These are phyloP conservation scores for Yamadazyma friedrichii DNA, from an alignment of 1,139 yeast species.

Conservation along the genomic window DNA sequence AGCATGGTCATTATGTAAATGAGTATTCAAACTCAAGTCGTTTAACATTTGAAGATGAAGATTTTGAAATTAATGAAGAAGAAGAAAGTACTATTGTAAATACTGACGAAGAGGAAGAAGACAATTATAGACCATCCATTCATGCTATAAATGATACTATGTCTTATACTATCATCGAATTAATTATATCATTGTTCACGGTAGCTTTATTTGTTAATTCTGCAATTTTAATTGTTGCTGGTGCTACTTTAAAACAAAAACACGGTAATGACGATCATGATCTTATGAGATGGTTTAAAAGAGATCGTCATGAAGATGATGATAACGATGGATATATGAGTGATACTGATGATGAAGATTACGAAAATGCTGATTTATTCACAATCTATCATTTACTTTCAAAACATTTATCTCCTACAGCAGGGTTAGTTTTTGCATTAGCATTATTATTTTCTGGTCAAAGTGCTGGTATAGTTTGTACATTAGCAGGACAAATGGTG, in stretches of 20 bases:
- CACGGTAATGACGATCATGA: conserved; percentile 10
- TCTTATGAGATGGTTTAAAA: not conserved
- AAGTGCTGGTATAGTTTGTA: conserved; percentile 97
- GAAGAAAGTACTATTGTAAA: conserved; percentile 1
- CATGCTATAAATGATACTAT: conserved; percentile 67
- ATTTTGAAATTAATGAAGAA: conserved; percentile 3
- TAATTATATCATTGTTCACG: conserved; percentile 64
- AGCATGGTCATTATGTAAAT: conserved; percentile 52
- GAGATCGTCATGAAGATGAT: conserved; percentile 14
- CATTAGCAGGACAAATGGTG: conserved; percentile 95
- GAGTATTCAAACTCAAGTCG: not conserved
- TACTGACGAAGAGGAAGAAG: conserved; percentile 24
- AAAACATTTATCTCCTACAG: conserved; percentile 78
- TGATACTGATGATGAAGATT: conserved; percentile 41
- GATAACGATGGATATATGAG: conserved; percentile 48
- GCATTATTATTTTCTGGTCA: conserved; percentile 96
- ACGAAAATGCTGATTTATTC: conserved; percentile 70
- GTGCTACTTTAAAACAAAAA: conserved; percentile 57
- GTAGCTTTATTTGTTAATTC: conserved; percentile 79
- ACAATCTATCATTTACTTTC: conserved; percentile 78
- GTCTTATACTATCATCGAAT: conserved; percentile 65
- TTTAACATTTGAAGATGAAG: not conserved
- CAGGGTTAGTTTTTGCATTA: conserved; percentile 88
- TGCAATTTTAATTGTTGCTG: conserved; percentile 75
- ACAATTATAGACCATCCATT: conserved; percentile 58